Evolutionary conservation across 345 rosid genomes (phyloP).

Genomic region (Gossypium stocksii): DNA sequence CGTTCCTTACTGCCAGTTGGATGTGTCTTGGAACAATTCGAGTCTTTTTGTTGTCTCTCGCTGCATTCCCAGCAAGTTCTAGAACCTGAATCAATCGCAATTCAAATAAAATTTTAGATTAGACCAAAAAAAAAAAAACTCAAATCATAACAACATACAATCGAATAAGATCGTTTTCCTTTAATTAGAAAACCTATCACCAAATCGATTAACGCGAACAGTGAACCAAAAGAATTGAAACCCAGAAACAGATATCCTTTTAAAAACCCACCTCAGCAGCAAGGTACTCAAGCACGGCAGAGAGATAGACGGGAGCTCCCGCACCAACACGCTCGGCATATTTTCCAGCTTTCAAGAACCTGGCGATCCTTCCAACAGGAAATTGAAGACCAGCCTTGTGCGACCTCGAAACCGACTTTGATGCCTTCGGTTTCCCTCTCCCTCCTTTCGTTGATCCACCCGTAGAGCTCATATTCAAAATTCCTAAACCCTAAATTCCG

Average conservation of each 20-base stretch:
- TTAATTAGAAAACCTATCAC: background rate
- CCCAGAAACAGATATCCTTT: background rate
- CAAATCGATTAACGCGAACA: background rate
- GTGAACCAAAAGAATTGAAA: background rate
- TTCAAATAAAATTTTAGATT: background rate
- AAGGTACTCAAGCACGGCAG: constrained; percentile 75
- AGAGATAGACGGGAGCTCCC: constrained; percentile 75
- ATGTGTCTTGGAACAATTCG: constrained; percentile 69
- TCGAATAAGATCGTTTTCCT: background rate
- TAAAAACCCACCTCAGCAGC: constrained; percentile 59
- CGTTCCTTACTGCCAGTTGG: constrained; percentile 71
- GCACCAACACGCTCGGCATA: constrained; percentile 81
- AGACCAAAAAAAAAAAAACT: no score
- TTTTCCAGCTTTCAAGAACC: constrained; percentile 71
- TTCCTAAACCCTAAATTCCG: constrained; percentile 7
- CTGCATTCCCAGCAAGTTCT: constrained; percentile 80
- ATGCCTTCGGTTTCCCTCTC: constrained; percentile 58
- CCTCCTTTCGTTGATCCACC: constrained; percentile 58
- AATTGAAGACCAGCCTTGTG: constrained; percentile 74
- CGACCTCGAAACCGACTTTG: constrained; percentile 65
- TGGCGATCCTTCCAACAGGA: constrained; percentile 72
- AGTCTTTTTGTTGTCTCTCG: constrained; percentile 70
- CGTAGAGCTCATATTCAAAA: constrained; percentile 40
- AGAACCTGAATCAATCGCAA: constrained; percentile 31
- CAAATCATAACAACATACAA: background rate